Evolutionary conservation across 1,284 basidiomycete genomes (phyloP), one percentile per base, ranked within the genome.

Genomic region (Ceratobasidium sp.): DNA sequence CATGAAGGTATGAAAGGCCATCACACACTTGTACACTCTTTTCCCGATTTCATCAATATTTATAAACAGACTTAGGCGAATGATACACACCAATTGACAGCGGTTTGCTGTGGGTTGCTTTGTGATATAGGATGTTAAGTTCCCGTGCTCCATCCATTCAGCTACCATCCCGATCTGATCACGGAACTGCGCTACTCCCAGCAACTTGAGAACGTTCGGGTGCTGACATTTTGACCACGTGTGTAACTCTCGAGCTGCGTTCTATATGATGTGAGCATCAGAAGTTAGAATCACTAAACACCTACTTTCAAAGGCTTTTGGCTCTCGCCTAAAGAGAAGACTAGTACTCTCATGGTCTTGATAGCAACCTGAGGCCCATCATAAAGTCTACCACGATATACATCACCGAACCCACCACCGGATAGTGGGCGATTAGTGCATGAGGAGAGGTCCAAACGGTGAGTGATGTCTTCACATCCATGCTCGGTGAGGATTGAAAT

Each of bases 111-210:
- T 8, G 9, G 51, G 22, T 14, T 47, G 2, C 7, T 17, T 8
- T 64, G 19, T 2, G 17, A 48, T 15, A n/a, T 14, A 64, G 17
- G 14, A 47, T 24, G 33, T n/a, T 47, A 64, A 19, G 27, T 64
- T 4, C 22, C 62, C 62, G 19, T 48, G 2, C 3, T 5, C 5
- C 6, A 47, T 19, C 62, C 62, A 64, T 14, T 24, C 33, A n/a
- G 62, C 45, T 29, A 64, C 62, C 62, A 64, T 64, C 19, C 33
- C 62, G 22, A 64, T 47, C 15, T 29, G 62, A 27, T 48, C 62
- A 4, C 44, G 62, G 27, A 9, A 64, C 44, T 47, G 17, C 11
- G 24, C 44, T 24, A 64, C n/a, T 27, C 62, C 62, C 15, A 47
- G 2, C 19, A 64, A 27, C 2, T 27, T 27, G 19, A 47, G 45